Base-by-base conservation (phyloP, 2,329 filamentous ascomycete genomes). In the Arthrinium puccinioides region DNA sequence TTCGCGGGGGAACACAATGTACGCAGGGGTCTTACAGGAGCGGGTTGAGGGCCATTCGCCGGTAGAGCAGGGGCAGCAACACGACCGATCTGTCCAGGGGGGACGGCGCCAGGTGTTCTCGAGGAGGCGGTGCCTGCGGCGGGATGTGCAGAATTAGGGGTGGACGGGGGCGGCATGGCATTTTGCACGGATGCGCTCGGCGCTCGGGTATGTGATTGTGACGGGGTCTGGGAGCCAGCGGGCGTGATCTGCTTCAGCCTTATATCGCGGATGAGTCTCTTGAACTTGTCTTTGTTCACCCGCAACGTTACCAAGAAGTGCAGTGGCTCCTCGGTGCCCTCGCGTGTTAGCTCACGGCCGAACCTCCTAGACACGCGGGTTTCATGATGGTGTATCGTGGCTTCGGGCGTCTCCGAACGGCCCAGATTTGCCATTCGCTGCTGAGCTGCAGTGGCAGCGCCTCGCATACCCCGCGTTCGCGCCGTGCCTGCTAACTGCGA, bases 341-440 rank as follows among this genome's bases (percentile, higher is more conserved):
- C 89, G 33, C 87, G 76, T 29, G 79, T 76, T 44, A 56, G 44
- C 44, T 84, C 76, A 45, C 78, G 74, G 39, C 72, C 69, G 44
- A 67, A 69, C 35, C 72, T 72, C 38, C 74, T 71, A 6, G 82
- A 81, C 7, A 75, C 79, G 50, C 88, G 71, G 2, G 83, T 76
- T 57, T 95, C 87, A 50, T 85, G 78, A 50, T 80, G 80, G 48
- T 81, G 82, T 47, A 73, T 66, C 38, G 69, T 74, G 9, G 81
- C 69, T 57, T 97, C 92, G 4, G 92, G 92, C 0, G 92, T 97
- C 56, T 89, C 86, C 21, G 90, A 96, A 43, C 92, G 82, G 34
- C 81, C 79, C 34, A 87, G 57, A 45, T 86, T 83, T 24, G 82
- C 82, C 78, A 97, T 90, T 39, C 89, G 84, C 46, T 87, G 86